Conservation (phyloP, 1,284 basidiomycete genomes). For the Marasmius oreades region DNA sequence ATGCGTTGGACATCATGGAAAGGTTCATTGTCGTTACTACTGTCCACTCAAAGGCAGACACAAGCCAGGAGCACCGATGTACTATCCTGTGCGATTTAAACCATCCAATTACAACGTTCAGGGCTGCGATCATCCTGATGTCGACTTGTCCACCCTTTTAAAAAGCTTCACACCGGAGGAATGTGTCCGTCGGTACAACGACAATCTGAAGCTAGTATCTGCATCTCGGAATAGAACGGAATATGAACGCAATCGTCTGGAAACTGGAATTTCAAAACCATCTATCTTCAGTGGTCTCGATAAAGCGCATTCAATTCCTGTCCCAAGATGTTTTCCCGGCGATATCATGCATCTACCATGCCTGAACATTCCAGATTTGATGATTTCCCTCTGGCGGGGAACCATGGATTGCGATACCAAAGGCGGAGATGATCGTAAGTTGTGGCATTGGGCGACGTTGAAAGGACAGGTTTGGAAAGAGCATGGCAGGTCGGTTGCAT, state of each 20-base stretch:
- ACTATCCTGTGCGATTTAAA: slow-evolving; percentile 23
- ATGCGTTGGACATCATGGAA: slow-evolving; percentile 22
- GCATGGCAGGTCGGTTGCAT: slow-evolving; percentile 23
- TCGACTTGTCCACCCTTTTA: slow-evolving; percentile 7
- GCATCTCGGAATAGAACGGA: slow-evolving; percentile 5
- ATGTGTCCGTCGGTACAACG: slow-evolving; percentile 3
- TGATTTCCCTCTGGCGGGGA: slow-evolving; percentile 26
- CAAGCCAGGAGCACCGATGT: slow-evolving; percentile 13
- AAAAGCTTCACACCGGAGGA: neutral
- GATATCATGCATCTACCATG: slow-evolving; percentile 32
- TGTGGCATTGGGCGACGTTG: slow-evolving; percentile 28
- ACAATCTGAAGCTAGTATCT: slow-evolving; percentile 7
- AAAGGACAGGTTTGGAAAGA: slow-evolving; percentile 15
- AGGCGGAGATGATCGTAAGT: slow-evolving; percentile 9
- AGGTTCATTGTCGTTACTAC: slow-evolving; percentile 15
- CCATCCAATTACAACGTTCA: slow-evolving; percentile 20
- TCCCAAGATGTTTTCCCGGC: slow-evolving; percentile 19
- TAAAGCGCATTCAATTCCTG: slow-evolving; percentile 9
- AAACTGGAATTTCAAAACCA: slow-evolving; percentile 21
- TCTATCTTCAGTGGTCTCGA: slow-evolving; percentile 19
- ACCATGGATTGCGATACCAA: slow-evolving; percentile 15
- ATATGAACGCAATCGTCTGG: slow-evolving; percentile 14
- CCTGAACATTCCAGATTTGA: slow-evolving; percentile 28
- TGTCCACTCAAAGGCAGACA: slow-evolving; percentile 20
- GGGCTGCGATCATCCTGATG: slow-evolving; percentile 22